Percentiles rank a stretch among this genome's conserved stretches.
Evolutionary conservation across 192 early-diverging fungal genomes (phyloP).

Genomic region (Linderina pennispora): DNA sequence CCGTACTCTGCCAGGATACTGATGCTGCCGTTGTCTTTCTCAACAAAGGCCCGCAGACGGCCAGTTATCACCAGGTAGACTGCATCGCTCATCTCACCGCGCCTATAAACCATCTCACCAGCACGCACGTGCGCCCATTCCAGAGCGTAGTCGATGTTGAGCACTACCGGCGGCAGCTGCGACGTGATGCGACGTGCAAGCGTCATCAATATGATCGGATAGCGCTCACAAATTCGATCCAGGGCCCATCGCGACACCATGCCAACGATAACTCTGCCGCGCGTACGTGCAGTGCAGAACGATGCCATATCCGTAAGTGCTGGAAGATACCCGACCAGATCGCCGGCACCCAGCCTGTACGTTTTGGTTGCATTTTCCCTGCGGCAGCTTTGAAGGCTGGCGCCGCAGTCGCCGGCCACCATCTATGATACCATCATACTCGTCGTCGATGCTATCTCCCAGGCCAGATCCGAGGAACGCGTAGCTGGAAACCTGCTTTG

Average conservation of each 20-base stretch:
- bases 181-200: conserved; percentile 83
- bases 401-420: too few species aligned
- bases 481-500: neutral
- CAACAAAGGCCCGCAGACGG: conserved; percentile 79
- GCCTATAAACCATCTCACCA: conserved; percentile 85
- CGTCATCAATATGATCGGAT: conserved; percentile 78
- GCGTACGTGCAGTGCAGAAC: conserved; percentile 77
- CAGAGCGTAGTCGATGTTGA: conserved; percentile 76
- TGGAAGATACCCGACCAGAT: conserved; percentile 87
- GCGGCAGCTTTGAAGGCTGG: too few species aligned
- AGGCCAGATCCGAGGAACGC: too few species aligned
- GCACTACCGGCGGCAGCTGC: conserved; percentile 72
- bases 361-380: conserved; percentile 26
- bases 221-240: conserved; percentile 78
- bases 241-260: conserved; percentile 78
- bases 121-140: conserved; percentile 96
- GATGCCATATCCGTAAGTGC: conserved; percentile 88
- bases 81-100: conserved; percentile 79
- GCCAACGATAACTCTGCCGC: conserved; percentile 77
- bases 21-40: conserved; percentile 57
- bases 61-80: conserved; percentile 93
- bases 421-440: too few species aligned
- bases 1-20: conserved; percentile 90
- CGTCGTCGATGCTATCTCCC: too few species aligned
- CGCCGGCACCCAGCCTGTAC: conserved; percentile 79